Percentiles rank a stretch among this genome's conserved stretches.
phyloP scores from a whole-genome alignment of 495 filamentous ascomycete genomes.

The Xylaria grammica region DNA sequence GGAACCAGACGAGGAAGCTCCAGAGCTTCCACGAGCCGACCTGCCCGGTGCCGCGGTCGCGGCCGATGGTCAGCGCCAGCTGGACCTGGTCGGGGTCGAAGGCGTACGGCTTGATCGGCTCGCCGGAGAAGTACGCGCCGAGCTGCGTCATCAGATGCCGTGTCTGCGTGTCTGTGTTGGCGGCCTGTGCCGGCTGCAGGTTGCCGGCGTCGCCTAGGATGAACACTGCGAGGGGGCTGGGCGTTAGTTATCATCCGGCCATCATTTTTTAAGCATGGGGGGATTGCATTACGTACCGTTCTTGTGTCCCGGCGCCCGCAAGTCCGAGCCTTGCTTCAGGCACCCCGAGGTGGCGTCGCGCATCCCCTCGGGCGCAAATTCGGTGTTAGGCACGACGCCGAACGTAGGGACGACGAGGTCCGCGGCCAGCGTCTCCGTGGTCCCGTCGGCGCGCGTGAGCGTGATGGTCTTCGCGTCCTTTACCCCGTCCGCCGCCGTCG shows the following conservation, averaged over 20 bases:
- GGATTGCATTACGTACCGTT: slow-evolving; percentile 30
- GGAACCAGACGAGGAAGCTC: slow-evolving; percentile 48
- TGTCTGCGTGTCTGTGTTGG: slow-evolving; percentile 24
- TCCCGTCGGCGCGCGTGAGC: slow-evolving; percentile 26
- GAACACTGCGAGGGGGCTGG: slow-evolving; percentile 31
- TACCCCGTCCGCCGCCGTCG: slow-evolving; percentile 3
- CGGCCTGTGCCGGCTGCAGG: slow-evolving; percentile 32
- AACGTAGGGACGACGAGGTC: slow-evolving; percentile 52
- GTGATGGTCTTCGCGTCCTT: slow-evolving; percentile 30
- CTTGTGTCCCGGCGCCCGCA: slow-evolving; percentile 39
- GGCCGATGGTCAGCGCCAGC: slow-evolving; percentile 37
- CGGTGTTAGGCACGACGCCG: slow-evolving; percentile 49
- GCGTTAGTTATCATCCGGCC: background rate
- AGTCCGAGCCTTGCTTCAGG: slow-evolving; percentile 35
- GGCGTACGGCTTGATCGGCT: slow-evolving; percentile 27
- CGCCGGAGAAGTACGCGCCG: slow-evolving; percentile 27
- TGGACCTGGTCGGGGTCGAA: slow-evolving; percentile 26
- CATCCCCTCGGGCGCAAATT: slow-evolving; percentile 42
- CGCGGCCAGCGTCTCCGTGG: slow-evolving; percentile 33
- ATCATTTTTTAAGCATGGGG: no score
- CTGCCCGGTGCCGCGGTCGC: slow-evolving; percentile 54
- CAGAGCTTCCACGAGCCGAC: slow-evolving; percentile 50
- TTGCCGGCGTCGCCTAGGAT: slow-evolving; percentile 48
- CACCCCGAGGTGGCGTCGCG: slow-evolving; percentile 39
- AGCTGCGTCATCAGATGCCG: slow-evolving; percentile 38